Evolutionary conservation across 306 rosid species (phyloP).

Genomic region (Vigna angularis): DNA sequence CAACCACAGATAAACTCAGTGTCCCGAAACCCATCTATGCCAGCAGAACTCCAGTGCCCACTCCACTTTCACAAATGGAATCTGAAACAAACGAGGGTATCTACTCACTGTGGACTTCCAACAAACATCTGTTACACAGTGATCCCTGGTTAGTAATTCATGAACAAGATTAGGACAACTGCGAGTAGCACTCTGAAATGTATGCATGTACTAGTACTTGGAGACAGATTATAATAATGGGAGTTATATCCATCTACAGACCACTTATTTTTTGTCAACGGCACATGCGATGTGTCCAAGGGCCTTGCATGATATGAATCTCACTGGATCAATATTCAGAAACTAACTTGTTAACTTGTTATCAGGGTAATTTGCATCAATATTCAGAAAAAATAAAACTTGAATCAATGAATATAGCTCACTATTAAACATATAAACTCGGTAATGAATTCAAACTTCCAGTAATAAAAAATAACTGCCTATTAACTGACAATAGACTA

Average conservation of each 20-base stretch:
- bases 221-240: slow-evolving; percentile 68
- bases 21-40: slow-evolving; percentile 47
- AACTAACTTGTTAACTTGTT: too few species aligned
- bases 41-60: slow-evolving; percentile 36
- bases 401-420: too few species aligned
- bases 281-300: slow-evolving; percentile 46
- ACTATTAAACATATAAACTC: too few species aligned
- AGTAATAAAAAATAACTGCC: too few species aligned
- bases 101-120: slow-evolving; percentile 43
- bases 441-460: too few species aligned
- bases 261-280: slow-evolving; percentile 72
- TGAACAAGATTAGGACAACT: neutral
- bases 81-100: slow-evolving; percentile 52
- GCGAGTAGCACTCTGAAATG: neutral
- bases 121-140: slow-evolving; percentile 40
- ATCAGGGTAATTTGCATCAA: too few species aligned
- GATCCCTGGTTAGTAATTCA: slow-evolving; percentile 19
- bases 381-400: too few species aligned
- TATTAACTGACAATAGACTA: too few species aligned
- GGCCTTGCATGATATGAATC: slow-evolving; percentile 62
- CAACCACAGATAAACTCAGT: slow-evolving; percentile 33
- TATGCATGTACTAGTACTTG: slow-evolving; percentile 62
- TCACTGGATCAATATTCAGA: slow-evolving; percentile 23
- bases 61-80: slow-evolving; percentile 34
- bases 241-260: slow-evolving; percentile 57